Evolutionary conservation across 371 early-diverging fungal species (phyloP).

Genomic region (Mortierella sp.): DNA sequence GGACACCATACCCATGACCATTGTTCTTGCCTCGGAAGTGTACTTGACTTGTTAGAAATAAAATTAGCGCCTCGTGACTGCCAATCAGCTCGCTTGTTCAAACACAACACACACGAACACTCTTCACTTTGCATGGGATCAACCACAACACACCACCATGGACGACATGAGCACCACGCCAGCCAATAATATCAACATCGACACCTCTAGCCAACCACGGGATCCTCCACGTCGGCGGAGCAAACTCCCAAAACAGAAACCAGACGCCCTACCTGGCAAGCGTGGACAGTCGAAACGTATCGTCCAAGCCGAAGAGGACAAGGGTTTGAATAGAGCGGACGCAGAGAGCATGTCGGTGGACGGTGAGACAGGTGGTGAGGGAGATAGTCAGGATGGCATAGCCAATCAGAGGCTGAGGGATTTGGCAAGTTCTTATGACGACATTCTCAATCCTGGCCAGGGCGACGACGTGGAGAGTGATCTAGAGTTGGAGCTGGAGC

Average conservation of each 20-base stretch:
- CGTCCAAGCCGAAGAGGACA: not conserved
- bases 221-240: not conserved
- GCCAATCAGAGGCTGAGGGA: not conserved
- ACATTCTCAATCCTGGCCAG: constrained; percentile 16
- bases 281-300: not conserved
- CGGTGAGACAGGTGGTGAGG: not conserved
- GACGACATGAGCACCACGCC: not conserved
- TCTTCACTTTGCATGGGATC: not conserved
- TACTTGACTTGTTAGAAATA: not conserved
- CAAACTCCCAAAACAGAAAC: no score
- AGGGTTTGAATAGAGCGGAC: no score
- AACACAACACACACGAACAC: not conserved
- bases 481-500: constrained; percentile 26
- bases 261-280: not conserved
- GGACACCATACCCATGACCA: not conserved
- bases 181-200: not conserved
- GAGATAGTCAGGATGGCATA: not conserved
- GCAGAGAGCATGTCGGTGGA: not conserved
- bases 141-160: not conserved
- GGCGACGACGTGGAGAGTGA: constrained; percentile 37
- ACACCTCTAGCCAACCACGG: not conserved
- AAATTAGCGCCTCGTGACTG: not conserved
- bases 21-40: not conserved
- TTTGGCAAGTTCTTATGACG: not conserved
- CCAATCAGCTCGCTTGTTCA: not conserved